A percentile compares a stretch with the other conserved stretches of the same genome.
These are phyloP conservation scores for Salix viminalis DNA, from an alignment of 345 rosid species.

Conservation along the genomic window DNA sequence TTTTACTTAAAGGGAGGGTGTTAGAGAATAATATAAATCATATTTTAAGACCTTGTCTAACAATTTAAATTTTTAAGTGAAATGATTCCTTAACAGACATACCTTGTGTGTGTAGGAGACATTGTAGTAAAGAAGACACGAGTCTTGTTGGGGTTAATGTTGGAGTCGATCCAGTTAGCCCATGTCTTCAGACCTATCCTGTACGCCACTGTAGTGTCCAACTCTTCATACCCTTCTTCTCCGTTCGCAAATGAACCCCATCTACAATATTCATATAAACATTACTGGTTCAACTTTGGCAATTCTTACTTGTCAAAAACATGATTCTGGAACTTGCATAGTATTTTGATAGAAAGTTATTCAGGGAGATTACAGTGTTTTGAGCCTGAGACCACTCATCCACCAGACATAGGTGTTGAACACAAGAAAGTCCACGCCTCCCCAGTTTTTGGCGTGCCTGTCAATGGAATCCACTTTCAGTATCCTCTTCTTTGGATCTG, in stretches of 20 bases:
- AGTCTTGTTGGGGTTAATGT: slow-evolving; percentile 34
- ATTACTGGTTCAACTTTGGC: neutral
- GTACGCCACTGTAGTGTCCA: slow-evolving; percentile 37
- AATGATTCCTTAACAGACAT: neutral
- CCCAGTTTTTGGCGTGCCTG: slow-evolving; percentile 24
- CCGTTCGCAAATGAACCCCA: slow-evolving; percentile 41
- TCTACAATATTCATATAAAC: slow-evolving; percentile 12
- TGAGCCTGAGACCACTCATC: slow-evolving; percentile 29
- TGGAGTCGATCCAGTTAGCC: slow-evolving; percentile 45
- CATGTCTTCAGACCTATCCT: slow-evolving; percentile 37
- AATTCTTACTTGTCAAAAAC: neutral
- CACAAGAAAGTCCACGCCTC: slow-evolving; percentile 26
- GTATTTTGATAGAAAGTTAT: no score
- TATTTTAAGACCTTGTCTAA: no score
- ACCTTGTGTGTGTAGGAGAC: slow-evolving; percentile 41
- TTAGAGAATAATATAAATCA: no score
- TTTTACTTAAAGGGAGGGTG: no score
- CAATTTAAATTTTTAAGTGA: no score
- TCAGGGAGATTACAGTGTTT: slow-evolving; percentile 13
- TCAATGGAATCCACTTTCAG: slow-evolving; percentile 25
- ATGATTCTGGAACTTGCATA: neutral
- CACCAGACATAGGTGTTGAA: slow-evolving; percentile 33
- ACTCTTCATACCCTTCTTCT: slow-evolving; percentile 29
- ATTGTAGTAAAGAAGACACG: slow-evolving; percentile 44
- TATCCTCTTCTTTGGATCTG: slow-evolving; percentile 26